Evolutionary conservation across 768 basidiomycete genomes (phyloP).

Genomic region (Omphalotus guepiniiformis): DNA sequence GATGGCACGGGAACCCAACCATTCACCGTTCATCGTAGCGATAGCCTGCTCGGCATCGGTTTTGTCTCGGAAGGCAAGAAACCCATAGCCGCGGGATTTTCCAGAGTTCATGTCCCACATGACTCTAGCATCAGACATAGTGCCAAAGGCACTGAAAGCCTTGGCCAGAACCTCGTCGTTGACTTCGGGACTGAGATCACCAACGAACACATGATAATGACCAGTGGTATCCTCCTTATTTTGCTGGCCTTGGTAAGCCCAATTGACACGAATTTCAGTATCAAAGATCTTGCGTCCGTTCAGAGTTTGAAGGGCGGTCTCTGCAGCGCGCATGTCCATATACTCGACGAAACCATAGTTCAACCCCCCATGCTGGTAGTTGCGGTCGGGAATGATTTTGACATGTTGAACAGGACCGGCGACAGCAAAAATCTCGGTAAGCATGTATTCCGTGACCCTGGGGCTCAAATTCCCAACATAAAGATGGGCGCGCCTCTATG

Average conservation of each 20-base stretch:
- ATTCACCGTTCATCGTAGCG: slow-evolving; percentile 99
- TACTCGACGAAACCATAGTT: slow-evolving; percentile 99
- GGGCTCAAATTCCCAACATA: slow-evolving; percentile 98
- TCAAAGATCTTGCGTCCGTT: slow-evolving; percentile 99
- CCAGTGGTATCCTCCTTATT: slow-evolving; percentile 98
- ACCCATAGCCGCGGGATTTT: slow-evolving; percentile 96
- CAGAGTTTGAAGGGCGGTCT: slow-evolving; percentile 97
- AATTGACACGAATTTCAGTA: slow-evolving; percentile 98
- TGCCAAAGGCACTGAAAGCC: slow-evolving; percentile 96
- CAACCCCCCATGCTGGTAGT: slow-evolving; percentile 98
- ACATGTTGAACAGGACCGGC: slow-evolving; percentile 97
- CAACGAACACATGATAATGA: slow-evolving; percentile 98
- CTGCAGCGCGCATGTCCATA: slow-evolving; percentile 96
- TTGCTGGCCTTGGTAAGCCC: slow-evolving; percentile 98
- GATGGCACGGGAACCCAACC: slow-evolving; percentile 96
- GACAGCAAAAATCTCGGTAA: slow-evolving; percentile 95
- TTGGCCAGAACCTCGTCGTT: slow-evolving; percentile 96
- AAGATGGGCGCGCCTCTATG: slow-evolving; percentile 88
- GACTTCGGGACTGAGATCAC: slow-evolving; percentile 98
- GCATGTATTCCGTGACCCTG: slow-evolving; percentile 98
- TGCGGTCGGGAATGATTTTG: slow-evolving; percentile 99
- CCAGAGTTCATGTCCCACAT: slow-evolving; percentile 99
- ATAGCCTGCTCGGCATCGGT: slow-evolving; percentile 99
- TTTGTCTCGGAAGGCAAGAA: slow-evolving; percentile 98
- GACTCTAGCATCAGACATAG: slow-evolving; percentile 94